phyloP scores from a whole-genome alignment of 257 asterid species.

The Scutellaria galericulata region DNA sequence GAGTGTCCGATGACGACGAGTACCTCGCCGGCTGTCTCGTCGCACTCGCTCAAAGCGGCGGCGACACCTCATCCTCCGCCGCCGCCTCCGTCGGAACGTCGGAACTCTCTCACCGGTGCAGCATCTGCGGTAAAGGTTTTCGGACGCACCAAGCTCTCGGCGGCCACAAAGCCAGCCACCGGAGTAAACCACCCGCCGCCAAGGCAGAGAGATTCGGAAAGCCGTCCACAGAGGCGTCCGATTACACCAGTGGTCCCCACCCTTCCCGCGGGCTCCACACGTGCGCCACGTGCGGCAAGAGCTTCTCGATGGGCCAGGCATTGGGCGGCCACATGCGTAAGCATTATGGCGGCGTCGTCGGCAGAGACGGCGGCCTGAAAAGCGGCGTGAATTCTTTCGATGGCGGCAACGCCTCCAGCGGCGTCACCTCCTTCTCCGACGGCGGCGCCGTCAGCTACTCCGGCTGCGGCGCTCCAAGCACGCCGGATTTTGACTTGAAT shows the following conservation, averaged over 20 bases:
- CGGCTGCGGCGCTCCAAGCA: background rate
- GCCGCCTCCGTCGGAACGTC: background rate
- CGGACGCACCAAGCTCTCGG: slow-evolving; percentile 60
- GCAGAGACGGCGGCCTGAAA: background rate
- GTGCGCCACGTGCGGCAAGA: slow-evolving; percentile 45
- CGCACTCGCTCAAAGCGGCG: slow-evolving; percentile 34
- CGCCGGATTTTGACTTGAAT: slow-evolving; percentile 42
- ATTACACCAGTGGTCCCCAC: background rate
- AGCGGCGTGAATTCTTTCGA: slow-evolving; percentile 26
- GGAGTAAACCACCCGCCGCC: slow-evolving; percentile 15
- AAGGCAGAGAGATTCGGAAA: background rate
- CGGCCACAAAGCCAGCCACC: slow-evolving; percentile 59
- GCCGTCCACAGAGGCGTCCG: background rate
- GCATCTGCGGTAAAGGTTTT: slow-evolving; percentile 40
- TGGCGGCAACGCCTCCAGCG: slow-evolving; percentile 29
- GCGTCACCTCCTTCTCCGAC: slow-evolving; percentile 18
- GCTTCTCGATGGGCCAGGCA: slow-evolving; percentile 46
- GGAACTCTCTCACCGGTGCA: slow-evolving; percentile 31
- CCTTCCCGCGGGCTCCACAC: slow-evolving; percentile 29
- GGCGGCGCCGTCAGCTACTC: slow-evolving; percentile 20
- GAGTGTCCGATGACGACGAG: slow-evolving; percentile 23
- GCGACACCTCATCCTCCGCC: no score
- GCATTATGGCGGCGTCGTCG: slow-evolving; percentile 45
- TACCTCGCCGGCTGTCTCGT: slow-evolving; percentile 34
- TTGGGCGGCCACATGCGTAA: slow-evolving; percentile 64